phyloP scores from a whole-genome alignment of 1,284 basidiomycete genomes.

The Ganoderma lingzhi region DNA sequence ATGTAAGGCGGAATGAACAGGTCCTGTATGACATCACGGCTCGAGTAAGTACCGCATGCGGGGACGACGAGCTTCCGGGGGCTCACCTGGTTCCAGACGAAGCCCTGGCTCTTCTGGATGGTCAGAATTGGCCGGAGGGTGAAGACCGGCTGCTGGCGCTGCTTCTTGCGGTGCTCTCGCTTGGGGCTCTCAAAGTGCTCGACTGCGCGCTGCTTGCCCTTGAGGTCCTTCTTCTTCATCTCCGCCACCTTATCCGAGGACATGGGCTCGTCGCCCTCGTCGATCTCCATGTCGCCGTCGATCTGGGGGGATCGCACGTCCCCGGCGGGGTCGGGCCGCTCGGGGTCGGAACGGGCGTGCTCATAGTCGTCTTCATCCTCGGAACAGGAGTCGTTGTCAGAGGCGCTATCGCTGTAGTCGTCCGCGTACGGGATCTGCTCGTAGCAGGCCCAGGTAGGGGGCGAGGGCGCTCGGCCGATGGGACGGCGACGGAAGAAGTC shows the following conservation, averaged over 20 bases:
- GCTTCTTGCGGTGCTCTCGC: constrained; percentile 63
- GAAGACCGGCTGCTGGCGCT: constrained; percentile 61
- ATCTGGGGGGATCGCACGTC: constrained; percentile 49
- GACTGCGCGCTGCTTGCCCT: constrained; percentile 81
- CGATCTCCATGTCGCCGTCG: constrained; percentile 66
- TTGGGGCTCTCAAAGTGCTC: constrained; percentile 61
- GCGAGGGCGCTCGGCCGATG: constrained; percentile 79
- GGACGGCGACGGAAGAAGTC: constrained; percentile 74
- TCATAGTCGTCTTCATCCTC: constrained; percentile 76
- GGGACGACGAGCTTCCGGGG: neutral
- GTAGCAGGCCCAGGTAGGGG: constrained; percentile 86
- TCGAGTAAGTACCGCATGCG: constrained; percentile 9
- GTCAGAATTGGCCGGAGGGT: constrained; percentile 82
- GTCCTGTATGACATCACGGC: constrained; percentile 54
- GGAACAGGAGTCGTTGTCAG: constrained; percentile 63
- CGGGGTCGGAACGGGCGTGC: constrained; percentile 43
- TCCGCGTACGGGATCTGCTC: constrained; percentile 78
- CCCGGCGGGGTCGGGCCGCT: constrained; percentile 38
- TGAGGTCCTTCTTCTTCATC: constrained; percentile 66
- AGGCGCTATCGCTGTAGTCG: constrained; percentile 52
- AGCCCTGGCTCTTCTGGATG: constrained; percentile 85
- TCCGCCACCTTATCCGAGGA: constrained; percentile 49
- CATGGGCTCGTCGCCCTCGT: constrained; percentile 48
- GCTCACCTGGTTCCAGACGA: constrained; percentile 86
- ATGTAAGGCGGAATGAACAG: constrained; percentile 86